Evolutionary conservation across 495 filamentous ascomycete genomes (phyloP).

Genomic region (Polyplosphaeria fusca): DNA sequence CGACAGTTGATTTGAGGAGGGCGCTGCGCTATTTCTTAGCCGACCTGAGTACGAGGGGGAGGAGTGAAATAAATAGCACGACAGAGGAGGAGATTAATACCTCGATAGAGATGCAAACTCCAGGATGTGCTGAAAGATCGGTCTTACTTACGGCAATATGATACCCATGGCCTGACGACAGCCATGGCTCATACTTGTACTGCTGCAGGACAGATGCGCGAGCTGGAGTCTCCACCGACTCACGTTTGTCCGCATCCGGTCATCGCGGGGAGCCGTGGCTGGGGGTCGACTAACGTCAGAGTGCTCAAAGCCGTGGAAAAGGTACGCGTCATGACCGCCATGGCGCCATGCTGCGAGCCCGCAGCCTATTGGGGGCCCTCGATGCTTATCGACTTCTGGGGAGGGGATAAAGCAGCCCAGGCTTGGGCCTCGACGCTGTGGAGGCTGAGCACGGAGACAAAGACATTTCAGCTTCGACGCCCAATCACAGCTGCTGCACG

Average conservation of each 20-base stretch:
- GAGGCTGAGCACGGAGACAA: conserved; percentile 20
- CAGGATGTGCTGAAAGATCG: not conserved
- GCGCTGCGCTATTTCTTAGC: not conserved
- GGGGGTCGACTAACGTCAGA: not conserved
- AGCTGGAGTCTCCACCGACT: not conserved
- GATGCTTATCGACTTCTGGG: conserved; percentile 10
- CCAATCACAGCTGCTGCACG: not conserved
- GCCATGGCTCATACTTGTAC: not conserved
- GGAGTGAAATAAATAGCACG: not conserved
- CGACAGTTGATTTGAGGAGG: not conserved
- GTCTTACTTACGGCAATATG: not conserved
- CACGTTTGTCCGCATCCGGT: conserved; percentile 1
- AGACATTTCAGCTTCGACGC: not conserved
- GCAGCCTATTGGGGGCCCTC: conserved; percentile 11
- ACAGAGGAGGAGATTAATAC: not conserved
- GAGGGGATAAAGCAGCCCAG: conserved; percentile 7
- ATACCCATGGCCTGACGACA: not conserved
- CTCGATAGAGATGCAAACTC: not conserved
- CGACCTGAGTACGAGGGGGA: not conserved
- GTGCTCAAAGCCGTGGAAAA: not conserved
- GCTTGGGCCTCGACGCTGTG: conserved; percentile 13
- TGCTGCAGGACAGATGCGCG: not conserved
- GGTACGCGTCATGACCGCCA: conserved; percentile 24
- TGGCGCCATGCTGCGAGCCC: conserved; percentile 6
- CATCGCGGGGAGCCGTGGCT: conserved; percentile 29